Evolutionary conservation across 148 eudicot genomes (phyloP).

Genomic region (Chenopodium album): DNA sequence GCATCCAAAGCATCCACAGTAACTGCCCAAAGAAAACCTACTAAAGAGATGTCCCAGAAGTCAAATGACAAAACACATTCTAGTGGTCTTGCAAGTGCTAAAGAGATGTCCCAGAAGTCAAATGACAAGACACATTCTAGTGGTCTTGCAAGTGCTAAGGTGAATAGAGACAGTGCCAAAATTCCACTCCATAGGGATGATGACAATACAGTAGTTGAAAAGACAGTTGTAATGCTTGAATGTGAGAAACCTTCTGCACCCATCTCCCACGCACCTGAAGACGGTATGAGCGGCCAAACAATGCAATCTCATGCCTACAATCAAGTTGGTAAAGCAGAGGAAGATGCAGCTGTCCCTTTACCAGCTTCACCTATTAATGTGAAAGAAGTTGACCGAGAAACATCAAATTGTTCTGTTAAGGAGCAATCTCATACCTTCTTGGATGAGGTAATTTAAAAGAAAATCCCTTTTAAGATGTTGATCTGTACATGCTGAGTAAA

Average conservation of each 20-base stretch:
- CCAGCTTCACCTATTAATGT: conserved; percentile 42
- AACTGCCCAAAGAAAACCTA: conserved; percentile 38
- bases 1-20: conserved; percentile 42
- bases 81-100: conserved; percentile 16
- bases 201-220: conserved; percentile 73
- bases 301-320: conserved; percentile 26
- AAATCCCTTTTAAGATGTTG: background rate
- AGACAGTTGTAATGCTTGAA: conserved; percentile 80
- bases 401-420: conserved; percentile 33
- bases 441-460: conserved; percentile 38
- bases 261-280: conserved; percentile 32
- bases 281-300: conserved; percentile 19
- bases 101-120: too few species aligned
- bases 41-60: conserved; percentile 37
- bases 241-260: conserved; percentile 55
- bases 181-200: conserved; percentile 43
- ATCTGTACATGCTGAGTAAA: background rate
- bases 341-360: conserved; percentile 33
- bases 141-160: conserved; percentile 28
- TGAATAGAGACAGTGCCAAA: conserved; percentile 18
- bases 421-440: conserved; percentile 30
- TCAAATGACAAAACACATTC: conserved; percentile 31
- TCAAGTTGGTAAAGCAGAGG: conserved; percentile 33
- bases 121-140: conserved; percentile 23
- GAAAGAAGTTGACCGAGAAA: conserved; percentile 39